phyloP scores from a whole-genome alignment of 106 monocot genomes.

The Dendrobium huoshanense region DNA sequence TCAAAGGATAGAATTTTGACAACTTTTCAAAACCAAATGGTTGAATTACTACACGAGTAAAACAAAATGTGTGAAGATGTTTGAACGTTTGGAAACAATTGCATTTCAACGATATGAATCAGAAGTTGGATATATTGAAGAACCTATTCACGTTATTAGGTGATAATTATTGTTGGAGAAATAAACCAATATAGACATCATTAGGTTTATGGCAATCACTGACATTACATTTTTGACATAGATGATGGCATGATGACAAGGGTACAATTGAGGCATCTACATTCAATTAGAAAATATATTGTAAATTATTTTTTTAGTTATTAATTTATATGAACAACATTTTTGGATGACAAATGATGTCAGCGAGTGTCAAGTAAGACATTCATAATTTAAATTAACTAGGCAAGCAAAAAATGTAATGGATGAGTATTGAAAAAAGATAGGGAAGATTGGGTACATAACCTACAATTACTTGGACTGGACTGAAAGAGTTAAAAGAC shows the following conservation, averaged over 20 bases:
- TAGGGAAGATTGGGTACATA: too few species aligned
- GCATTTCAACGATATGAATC: neutral
- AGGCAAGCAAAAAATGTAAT: too few species aligned
- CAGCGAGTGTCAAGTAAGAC: too few species aligned
- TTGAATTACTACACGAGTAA: neutral
- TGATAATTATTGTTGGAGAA: neutral
- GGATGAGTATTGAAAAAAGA: too few species aligned
- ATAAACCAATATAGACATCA: neutral
- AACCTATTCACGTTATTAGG: neutral
- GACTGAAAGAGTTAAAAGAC: too few species aligned
- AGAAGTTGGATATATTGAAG: neutral
- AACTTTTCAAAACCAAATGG: neutral
- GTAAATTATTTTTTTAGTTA: too few species aligned
- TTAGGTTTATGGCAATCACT: neutral
- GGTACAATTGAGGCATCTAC: neutral
- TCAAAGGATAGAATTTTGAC: neutral
- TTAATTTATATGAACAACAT: too few species aligned
- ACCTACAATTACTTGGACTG: too few species aligned
- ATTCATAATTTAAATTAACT: too few species aligned
- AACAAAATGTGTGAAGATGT: neutral
- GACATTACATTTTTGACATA: neutral
- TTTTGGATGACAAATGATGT: too few species aligned
- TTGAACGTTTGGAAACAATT: neutral
- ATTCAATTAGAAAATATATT: neutral
- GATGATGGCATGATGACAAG: neutral